Conservation (phyloP, 108 stramenopile species). For the Cylindrotheca closterium region DNA sequence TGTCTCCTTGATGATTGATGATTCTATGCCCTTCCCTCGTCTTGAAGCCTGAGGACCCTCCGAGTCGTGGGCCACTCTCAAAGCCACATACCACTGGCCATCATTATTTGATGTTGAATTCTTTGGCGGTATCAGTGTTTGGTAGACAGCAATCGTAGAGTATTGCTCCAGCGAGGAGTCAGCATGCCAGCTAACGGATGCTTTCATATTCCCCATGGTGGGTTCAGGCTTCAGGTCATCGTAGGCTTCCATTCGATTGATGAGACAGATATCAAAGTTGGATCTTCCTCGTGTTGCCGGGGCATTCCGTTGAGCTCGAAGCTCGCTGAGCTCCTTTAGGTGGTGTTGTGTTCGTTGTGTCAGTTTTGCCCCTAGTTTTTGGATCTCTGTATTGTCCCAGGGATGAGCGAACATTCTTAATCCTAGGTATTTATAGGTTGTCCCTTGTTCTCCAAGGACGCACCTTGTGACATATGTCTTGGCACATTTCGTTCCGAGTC, state of each 20-base stretch:
- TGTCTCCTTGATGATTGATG: constrained; percentile 29
- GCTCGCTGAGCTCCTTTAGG: constrained; percentile 26
- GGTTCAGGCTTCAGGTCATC: constrained; percentile 40
- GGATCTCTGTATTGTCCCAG: constrained; percentile 47
- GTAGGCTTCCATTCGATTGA: constrained; percentile 67
- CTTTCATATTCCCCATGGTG: constrained; percentile 26
- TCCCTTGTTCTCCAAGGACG: constrained; percentile 66
- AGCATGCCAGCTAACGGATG: constrained; percentile 87
- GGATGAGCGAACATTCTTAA: constrained; percentile 87
- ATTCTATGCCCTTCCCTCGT: constrained; percentile 28
- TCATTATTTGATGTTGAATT: constrained; percentile 1
- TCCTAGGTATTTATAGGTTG: constrained; percentile 89
- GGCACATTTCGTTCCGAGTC: constrained; percentile 62
- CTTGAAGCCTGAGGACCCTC: constrained; percentile 43
- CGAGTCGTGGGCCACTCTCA: constrained; percentile 47
- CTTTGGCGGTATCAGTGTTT: constrained; percentile 35
- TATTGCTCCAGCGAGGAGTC: constrained; percentile 83
- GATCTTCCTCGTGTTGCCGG: constrained; percentile 32
- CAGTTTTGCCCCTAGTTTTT: constrained; percentile 19
- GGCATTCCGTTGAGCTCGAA: constrained; percentile 22
- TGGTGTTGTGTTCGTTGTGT: constrained; percentile 40
- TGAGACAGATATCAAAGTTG: constrained; percentile 65
- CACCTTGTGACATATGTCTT: constrained; percentile 77
- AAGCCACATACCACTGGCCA: constrained; percentile 46
- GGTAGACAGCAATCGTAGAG: constrained; percentile 76